Conservation (phyloP, 2,329 filamentous ascomycete genomes). For the Fusarium veterinarium region DNA sequence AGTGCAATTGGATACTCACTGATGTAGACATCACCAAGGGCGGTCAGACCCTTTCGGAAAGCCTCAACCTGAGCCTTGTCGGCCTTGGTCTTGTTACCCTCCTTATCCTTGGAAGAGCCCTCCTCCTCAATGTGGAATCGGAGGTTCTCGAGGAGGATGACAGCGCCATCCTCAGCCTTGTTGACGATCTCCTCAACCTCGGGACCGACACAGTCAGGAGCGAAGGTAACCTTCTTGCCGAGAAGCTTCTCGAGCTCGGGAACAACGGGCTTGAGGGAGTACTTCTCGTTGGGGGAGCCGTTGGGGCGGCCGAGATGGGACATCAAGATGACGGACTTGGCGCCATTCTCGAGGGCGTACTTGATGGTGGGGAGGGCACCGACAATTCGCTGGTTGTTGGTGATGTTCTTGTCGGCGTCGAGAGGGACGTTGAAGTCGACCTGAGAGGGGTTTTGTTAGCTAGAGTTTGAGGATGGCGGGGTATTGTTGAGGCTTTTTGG, state of each 20-base stretch:
- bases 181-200: conserved; percentile 92
- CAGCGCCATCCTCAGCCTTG: conserved; percentile 81
- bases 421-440: conserved; percentile 99
- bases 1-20: conserved; percentile 69
- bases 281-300: conserved; percentile 89
- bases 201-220: conserved; percentile 88
- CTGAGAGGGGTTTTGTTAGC: conserved; percentile 58
- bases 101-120: conserved; percentile 91
- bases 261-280: conserved; percentile 92
- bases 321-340: conserved; percentile 96
- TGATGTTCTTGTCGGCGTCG: conserved; percentile 90
- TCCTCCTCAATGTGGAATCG: conserved; percentile 99
- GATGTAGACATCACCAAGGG: conserved; percentile 94
- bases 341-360: conserved; percentile 88
- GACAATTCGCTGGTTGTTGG: conserved; percentile 98
- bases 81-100: conserved; percentile 98
- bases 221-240: conserved; percentile 85
- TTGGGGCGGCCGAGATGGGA: conserved; percentile 97
- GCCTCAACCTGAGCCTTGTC: conserved; percentile 91
- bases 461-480: conserved; percentile 9
- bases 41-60: conserved; percentile 95
- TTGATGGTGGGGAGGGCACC: conserved; percentile 96
- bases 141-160: conserved; percentile 96
- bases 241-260: conserved; percentile 92
- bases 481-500: conserved; percentile 14